These are phyloP conservation scores for Clavariopsis aquatica DNA, from an alignment of 495 filamentous ascomycete genomes.

Conservation along the genomic window DNA sequence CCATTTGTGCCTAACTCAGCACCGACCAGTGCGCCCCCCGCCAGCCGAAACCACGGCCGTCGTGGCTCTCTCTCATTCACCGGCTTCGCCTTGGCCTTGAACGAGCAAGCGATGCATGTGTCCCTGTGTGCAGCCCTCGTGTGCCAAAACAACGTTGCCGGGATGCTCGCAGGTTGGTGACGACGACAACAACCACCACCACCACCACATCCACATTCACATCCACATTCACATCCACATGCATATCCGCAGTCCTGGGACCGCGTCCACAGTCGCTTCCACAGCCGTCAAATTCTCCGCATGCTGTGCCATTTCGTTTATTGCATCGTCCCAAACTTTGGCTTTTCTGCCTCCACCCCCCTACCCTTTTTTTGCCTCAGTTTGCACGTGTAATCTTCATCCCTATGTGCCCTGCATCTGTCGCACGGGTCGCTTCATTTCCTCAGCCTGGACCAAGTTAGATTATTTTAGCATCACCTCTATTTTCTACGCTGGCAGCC, in stretches of 20 bases:
- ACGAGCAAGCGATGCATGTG: background rate
- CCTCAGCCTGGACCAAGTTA: background rate
- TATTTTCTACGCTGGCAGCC: background rate
- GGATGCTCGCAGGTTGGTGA: too few relatives aligned
- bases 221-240: background rate
- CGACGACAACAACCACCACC: too few relatives aligned
- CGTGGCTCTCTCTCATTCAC: background rate
- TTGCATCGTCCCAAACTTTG: background rate
- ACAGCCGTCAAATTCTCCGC: constrained; percentile 20
- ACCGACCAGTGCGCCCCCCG: constrained; percentile 4
- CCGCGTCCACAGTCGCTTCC: constrained; percentile 6
- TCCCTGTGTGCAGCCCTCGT: too few relatives aligned
- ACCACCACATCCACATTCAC: too few relatives aligned
- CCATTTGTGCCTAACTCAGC: background rate
- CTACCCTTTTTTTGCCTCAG: background rate
- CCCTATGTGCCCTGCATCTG: background rate
- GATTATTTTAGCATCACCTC: background rate
- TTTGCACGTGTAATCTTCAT: background rate
- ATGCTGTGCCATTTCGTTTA: background rate
- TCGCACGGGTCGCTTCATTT: background rate
- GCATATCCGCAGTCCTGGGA: background rate
- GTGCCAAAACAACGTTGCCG: too few relatives aligned
- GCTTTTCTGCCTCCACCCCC: background rate
- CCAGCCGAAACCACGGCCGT: background rate
- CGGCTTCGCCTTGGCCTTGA: background rate